Evolutionary conservation across 345 rosid species (phyloP), one percentile per base, ranked within the genome.

Genomic region (Syzygium aromaticum): DNA sequence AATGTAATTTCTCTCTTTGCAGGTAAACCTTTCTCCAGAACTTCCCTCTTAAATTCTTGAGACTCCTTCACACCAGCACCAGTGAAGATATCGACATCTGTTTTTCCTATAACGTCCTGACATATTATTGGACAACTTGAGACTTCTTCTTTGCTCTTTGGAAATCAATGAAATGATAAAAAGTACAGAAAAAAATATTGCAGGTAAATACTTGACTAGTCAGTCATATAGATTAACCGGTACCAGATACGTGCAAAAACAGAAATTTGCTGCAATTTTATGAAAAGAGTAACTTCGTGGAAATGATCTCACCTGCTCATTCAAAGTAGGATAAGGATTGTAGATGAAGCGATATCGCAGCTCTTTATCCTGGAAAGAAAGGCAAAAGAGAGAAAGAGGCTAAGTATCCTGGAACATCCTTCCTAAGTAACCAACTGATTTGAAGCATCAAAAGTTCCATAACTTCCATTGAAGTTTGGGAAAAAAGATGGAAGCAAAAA

Each of bases 11-110:
- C 99, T 87, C 99, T 91, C 92, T 97, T 97, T 82, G 99, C 97
- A 86, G 99, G 96, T 86, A 92, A 84, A 56, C 98, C 97, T 90
- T 92, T 97, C 88, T 96, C 98, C 89, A 97, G 86, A 88, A 97
- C 99, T 90, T 97, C 99, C 87, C 93, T 90, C 90, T 97, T 97
- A 91, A 97, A 97, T 80, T 97, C 99, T 89, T 97, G 95, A 88
- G 98, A 95, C 83, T 97, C 99, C 93, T 93, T 96, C 11, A 96
- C 99, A 52, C 99, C 99, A 87, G 95, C 88, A 85, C 99, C 99
- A 8, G 94, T 84, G 88, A 97, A 97, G 73, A 97, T 97, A 91
- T 97, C 99, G 52, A 95, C 88, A 43, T 97, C 99, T 77, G 98
- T 96, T 88, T 97, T 97, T 9, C 98, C 98, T 88, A 97, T 73